Evolutionary conservation across 202 grass and related monocot genomes (phyloP).

Genomic region (Musa balbisiana): DNA sequence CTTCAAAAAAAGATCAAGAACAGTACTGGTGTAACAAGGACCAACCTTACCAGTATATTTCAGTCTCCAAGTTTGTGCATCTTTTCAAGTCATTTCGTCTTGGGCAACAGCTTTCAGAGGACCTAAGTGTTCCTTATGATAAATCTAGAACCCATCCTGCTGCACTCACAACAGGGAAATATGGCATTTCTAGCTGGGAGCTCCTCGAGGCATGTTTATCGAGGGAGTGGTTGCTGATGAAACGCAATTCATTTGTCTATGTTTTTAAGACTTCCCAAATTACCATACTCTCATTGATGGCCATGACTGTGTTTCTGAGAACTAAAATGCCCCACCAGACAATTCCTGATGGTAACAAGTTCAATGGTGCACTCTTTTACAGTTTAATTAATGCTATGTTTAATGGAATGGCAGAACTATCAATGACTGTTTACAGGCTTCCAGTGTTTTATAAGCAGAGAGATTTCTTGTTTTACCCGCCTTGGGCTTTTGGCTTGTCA

Average conservation of each 20-base stretch:
- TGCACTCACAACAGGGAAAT: constrained; percentile 39
- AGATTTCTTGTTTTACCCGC: constrained; percentile 15
- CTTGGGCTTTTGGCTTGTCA: constrained; percentile 15
- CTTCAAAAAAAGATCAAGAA: constrained; percentile 56
- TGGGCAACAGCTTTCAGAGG: constrained; percentile 39
- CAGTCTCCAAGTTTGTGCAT: constrained; percentile 45
- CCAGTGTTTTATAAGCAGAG: constrained; percentile 16
- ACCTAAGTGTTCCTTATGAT: constrained; percentile 48
- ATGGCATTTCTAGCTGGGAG: constrained; percentile 36
- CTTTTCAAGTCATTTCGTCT: constrained; percentile 50
- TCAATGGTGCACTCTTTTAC: constrained; percentile 1
- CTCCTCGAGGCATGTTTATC: constrained; percentile 53
- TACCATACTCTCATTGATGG: constrained; percentile 12
- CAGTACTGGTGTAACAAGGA: constrained; percentile 47
- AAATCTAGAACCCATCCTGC: constrained; percentile 44
- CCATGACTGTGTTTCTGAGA: constrained; percentile 15
- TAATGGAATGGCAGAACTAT: constrained; percentile 15
- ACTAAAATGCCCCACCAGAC: constrained; percentile 12
- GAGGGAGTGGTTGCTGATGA: constrained; percentile 70
- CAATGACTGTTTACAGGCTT: not conserved
- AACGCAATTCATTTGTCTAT: constrained; percentile 63
- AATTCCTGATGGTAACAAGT: constrained; percentile 8
- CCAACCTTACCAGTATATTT: constrained; percentile 43
- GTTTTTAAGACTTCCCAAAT: constrained; percentile 62
- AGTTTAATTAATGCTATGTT: constrained; percentile 1